Base-by-base conservation (phyloP, 1,284 basidiomycete species). In the Trametes sp. region DNA sequence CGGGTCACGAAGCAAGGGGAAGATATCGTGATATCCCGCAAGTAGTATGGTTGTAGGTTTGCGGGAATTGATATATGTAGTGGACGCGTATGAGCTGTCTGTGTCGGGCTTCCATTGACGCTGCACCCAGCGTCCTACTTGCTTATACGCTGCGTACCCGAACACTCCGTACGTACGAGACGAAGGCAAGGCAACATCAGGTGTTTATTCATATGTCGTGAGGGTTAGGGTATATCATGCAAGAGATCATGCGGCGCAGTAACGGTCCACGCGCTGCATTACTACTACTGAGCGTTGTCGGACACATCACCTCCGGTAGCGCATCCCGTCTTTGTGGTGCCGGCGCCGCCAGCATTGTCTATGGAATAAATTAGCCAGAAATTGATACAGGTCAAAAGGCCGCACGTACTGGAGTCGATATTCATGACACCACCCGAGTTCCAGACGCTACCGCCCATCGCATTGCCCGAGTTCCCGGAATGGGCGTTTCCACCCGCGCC, bases 261-360 rank as follows among this genome's bases (percentile, higher is more conserved):
- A 11, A 2, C 24, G 16, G 10, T 31, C 48, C 6, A 29, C 48
- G 16, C 28, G 6, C 28, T 33, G 8, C 13, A n/a, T n/a, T n/a
- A 3, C 21, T 49, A 2, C 38, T 42, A 42, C 41, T 16, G 23
- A 2, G 16, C 29, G 9, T 45, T 6, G 42, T 60, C 57, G 8
- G 57, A 52, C 10, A 67, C 63, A 24, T 48, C 51, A 13, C 70
- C 70, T 16, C 68, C 70, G n/a, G 63, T 65, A 5, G 74, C 74
- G 41, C 73, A 74, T 6, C 74, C 74, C 23, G 67, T 67, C 49
- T 52, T n/a, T 23, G 72, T 68, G 11, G 63, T 56, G 5, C 76
- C 76, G 2, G 75, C 76, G 38, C 38, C 45, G 8, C 76, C 76
- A 10, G 71, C 75, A 55, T 75, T 76, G 63, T 74, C 75, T 76